phyloP scores from a whole-genome alignment of 352 stramenopile genomes.

The Bremia lactucae region DNA sequence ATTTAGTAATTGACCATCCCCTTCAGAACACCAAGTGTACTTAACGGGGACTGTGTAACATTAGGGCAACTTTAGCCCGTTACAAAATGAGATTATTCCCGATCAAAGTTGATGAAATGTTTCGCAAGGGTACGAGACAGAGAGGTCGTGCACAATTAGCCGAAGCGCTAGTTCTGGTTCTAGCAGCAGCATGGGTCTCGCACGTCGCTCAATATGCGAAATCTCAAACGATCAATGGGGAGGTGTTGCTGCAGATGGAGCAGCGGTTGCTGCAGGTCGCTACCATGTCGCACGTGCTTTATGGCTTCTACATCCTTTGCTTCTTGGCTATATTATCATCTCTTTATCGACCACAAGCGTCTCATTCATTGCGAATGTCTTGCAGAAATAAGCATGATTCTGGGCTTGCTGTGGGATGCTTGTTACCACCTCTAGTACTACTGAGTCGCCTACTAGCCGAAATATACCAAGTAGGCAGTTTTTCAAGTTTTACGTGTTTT shows the following conservation, averaged over 20 bases:
- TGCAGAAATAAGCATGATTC: constrained; percentile 46
- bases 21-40: no score
- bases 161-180: constrained; percentile 28
- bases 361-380: constrained; percentile 6
- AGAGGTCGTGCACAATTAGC: constrained; percentile 15
- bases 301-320: constrained; percentile 21
- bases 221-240: constrained; percentile 1
- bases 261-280: constrained; percentile 23
- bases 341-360: constrained; percentile 8
- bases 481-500: constrained; percentile 37
- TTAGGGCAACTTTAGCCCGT: no score
- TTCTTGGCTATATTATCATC: constrained; percentile 21
- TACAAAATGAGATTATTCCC: no score
- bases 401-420: constrained; percentile 46
- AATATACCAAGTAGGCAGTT: constrained; percentile 13
- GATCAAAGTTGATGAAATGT: no score
- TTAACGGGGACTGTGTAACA: no score
- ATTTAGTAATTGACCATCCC: no score
- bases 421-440: constrained; percentile 46
- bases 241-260: constrained; percentile 8
- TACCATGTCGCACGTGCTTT: constrained; percentile 18
- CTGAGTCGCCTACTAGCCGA: constrained; percentile 40
- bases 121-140: constrained; percentile 7
- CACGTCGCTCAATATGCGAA: constrained; percentile 17
- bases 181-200: constrained; percentile 24